These are phyloP conservation scores for Hymenoscyphus infarciens DNA, from an alignment of 2,329 filamentous ascomycete genomes.

Conservation along the genomic window DNA sequence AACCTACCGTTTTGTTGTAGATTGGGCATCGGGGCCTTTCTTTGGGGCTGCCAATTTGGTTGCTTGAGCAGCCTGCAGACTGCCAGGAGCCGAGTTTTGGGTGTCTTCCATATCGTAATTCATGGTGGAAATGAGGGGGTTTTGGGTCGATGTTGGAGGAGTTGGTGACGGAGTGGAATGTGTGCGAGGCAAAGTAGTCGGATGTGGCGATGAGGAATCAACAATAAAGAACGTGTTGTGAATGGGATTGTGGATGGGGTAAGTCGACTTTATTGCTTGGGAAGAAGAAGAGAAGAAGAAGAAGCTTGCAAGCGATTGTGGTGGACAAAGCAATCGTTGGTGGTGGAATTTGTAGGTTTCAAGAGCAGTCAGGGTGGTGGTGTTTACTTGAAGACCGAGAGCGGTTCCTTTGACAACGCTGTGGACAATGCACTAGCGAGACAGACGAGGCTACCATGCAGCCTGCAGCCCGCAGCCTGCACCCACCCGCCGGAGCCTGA, in stretches of 20 bases:
- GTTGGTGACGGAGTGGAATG: neutral
- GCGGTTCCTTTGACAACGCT: conserved; percentile 18
- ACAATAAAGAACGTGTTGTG: conserved; percentile 23
- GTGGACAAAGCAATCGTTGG: conserved; percentile 18
- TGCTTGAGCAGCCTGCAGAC: conserved; percentile 47
- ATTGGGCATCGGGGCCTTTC: conserved; percentile 63
- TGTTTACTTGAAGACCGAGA: conserved; percentile 15
- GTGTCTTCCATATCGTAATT: conserved; percentile 51
- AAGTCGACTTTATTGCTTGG: neutral
- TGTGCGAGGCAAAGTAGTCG: conserved; percentile 8
- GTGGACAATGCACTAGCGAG: neutral
- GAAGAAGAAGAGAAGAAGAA: no score
- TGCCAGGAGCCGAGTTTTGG: conserved; percentile 65
- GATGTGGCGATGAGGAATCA: conserved; percentile 16
- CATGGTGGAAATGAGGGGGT: conserved; percentile 31
- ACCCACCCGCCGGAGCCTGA: neutral
- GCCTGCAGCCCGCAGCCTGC: no score
- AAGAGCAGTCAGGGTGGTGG: neutral
- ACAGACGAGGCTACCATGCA: neutral
- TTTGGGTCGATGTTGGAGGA: neutral
- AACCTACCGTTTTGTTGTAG: conserved; percentile 71
- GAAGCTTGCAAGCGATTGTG: conserved; percentile 22
- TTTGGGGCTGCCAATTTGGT: conserved; percentile 57
- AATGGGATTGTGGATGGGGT: conserved; percentile 8
- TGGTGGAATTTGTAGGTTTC: conserved; percentile 21